Evolutionary conservation across 371 early-diverging fungal species (phyloP).

Genomic region (Mortierella sp.): DNA sequence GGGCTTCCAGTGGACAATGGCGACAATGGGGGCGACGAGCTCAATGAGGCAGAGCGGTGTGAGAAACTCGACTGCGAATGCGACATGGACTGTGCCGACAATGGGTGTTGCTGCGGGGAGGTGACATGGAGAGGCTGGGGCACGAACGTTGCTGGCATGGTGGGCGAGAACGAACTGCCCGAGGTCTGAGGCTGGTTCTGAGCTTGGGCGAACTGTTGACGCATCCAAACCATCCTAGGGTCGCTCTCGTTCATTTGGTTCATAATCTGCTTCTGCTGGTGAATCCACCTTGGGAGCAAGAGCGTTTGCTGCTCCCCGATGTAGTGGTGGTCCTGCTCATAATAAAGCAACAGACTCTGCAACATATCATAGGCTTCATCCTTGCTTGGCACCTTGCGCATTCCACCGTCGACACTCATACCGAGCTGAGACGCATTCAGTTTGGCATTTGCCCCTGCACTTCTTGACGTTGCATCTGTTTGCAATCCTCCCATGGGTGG

Average conservation of each 20-base stretch:
- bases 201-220: conserved; percentile 11
- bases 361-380: conserved; percentile 42
- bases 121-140: background rate
- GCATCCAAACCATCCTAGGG: conserved; percentile 27
- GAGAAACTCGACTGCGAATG: conserved; percentile 20
- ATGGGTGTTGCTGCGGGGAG: conserved; percentile 8
- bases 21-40: conserved; percentile 35
- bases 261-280: conserved; percentile 45
- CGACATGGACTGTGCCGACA: conserved; percentile 18
- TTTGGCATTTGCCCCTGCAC: background rate
- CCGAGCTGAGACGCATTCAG: conserved; percentile 20
- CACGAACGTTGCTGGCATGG: background rate
- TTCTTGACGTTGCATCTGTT: conserved; percentile 1
- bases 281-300: conserved; percentile 41
- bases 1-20: conserved; percentile 24
- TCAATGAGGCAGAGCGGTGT: conserved; percentile 12
- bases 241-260: conserved; percentile 18
- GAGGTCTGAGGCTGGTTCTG: conserved; percentile 12
- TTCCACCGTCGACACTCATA: conserved; percentile 30
- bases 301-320: conserved; percentile 43
- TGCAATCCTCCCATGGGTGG: conserved; percentile 1
- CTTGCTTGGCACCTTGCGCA: conserved; percentile 40
- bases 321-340: conserved; percentile 39
- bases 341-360: conserved; percentile 33
- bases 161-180: background rate